Base-by-base conservation (phyloP, 192 early-diverging fungal genomes). In the Backusella tarrabulga region DNA sequence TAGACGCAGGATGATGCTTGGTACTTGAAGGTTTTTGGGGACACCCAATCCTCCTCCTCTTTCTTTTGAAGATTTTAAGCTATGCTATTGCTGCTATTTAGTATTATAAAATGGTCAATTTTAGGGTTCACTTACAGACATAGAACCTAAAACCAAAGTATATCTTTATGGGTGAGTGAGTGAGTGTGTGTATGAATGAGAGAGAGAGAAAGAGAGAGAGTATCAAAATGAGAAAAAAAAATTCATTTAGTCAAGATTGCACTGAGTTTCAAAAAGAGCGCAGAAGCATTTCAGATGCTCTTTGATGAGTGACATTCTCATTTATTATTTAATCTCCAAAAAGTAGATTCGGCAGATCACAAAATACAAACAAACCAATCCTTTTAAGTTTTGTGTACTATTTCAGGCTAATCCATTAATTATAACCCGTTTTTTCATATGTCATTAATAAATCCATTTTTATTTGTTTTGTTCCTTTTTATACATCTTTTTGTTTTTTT, bases 1-100 rank as follows among this genome's bases (percentile, higher is more conserved):
- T 12, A 67, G 54, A 36, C 81, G 71, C 35, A 85, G 73, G 0
- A 84, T 44, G 34, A 83, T 75, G 11, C 84, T 75, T 67, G 80
- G 81, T 1, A 79, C 26, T 44, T 81, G 79, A 68, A 75, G 77
- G 44, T 67, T 68, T 17, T 80, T 70, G 29, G 83, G 83, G 14
- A 87, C 79, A 68, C 77, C 75, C 29, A 83, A 32, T 38, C 38
- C 38, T 40, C 38, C 38, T 11, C n/a, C n/a, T 26, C 40, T 41
- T 46, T 71, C 70, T 71, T 71, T 71, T 46, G 41, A 29, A 71
- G 70, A 71, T 38, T 68, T 34, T 34, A 36, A 35, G 35, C 35
- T 36, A 68, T 68, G 23, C 67, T 68, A 68, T 68, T 50, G 23
- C 4, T 26, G 56, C 12, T 29, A 21, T 63, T 63, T 23, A 63